A percentile compares a stretch with the other conserved stretches of the same genome.
Conservation (phyloP, 805 yeast genomes). For the Candida peoriensis region DNA sequence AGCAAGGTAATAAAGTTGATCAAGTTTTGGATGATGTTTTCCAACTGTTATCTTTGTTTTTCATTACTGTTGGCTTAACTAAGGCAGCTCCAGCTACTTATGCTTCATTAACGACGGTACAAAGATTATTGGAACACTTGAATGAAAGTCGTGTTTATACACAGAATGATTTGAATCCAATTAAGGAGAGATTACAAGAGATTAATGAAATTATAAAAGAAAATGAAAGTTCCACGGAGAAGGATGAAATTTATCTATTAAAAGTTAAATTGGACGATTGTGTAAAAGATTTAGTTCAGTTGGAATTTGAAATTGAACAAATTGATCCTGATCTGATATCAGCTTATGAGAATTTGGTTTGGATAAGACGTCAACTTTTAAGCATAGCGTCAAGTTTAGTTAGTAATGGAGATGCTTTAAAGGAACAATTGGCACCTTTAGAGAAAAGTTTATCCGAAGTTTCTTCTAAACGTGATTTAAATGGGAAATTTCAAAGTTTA, state of each 20-base stretch:
- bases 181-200: slow-evolving; percentile 66
- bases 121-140: slow-evolving; percentile 76
- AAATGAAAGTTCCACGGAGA: slow-evolving; percentile 18
- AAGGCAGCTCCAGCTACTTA: slow-evolving; percentile 92
- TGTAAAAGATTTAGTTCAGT: slow-evolving; percentile 46
- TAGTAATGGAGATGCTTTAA: slow-evolving; percentile 14
- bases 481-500: slow-evolving; percentile 46
- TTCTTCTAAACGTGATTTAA: slow-evolving; percentile 47
- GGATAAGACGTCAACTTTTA: slow-evolving; percentile 58
- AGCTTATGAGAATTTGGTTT: slow-evolving; percentile 52
- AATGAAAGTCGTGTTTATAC: slow-evolving; percentile 80
- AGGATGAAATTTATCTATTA: slow-evolving; percentile 57
- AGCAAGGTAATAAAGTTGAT: slow-evolving; percentile 48
- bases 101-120: slow-evolving; percentile 83
- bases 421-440: slow-evolving; percentile 29
- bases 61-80: slow-evolving; percentile 87
- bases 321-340: slow-evolving; percentile 44
- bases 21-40: slow-evolving; percentile 80
- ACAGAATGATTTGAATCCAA: slow-evolving; percentile 75
- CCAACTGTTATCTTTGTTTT: slow-evolving; percentile 80
- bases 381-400: slow-evolving; percentile 40
- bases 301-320: slow-evolving; percentile 51
- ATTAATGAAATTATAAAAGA: slow-evolving; percentile 53
- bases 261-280: slow-evolving; percentile 65
- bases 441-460: slow-evolving; percentile 36